Conservation (phyloP, 2,329 filamentous ascomycete species). For the Diplodia mutila region DNA sequence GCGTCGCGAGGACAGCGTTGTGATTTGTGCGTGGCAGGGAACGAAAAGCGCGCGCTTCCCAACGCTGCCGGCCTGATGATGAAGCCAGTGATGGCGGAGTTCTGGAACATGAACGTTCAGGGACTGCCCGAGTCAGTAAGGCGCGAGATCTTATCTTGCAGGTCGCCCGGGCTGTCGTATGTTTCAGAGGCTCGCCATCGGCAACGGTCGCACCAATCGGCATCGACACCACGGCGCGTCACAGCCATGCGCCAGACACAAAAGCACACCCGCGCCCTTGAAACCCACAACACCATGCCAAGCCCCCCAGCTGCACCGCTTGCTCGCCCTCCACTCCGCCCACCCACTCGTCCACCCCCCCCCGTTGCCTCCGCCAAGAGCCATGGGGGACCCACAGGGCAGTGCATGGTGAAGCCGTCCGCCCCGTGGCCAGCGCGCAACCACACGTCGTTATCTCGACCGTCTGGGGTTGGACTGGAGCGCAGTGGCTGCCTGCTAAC, state of each 20-base stretch:
- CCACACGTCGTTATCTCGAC: background rate
- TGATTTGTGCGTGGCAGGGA: background rate
- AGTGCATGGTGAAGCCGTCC: background rate
- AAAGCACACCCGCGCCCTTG: background rate
- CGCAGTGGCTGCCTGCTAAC: background rate
- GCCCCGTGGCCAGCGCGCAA: background rate
- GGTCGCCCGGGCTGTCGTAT: background rate
- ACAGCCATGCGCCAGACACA: background rate
- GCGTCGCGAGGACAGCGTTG: background rate
- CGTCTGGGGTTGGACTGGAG: background rate
- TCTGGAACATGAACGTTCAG: background rate
- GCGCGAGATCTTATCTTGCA: background rate
- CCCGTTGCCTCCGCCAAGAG: background rate
- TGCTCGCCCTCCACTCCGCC: background rate
- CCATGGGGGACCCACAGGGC: background rate
- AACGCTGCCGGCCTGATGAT: background rate
- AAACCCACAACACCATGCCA: conserved; percentile 20
- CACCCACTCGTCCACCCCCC: background rate
- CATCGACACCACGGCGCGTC: background rate
- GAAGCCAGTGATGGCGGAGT: conserved; percentile 1
- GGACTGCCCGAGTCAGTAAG: background rate
- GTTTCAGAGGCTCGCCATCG: conserved; percentile 4
- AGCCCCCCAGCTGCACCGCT: background rate
- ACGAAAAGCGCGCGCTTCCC: background rate
- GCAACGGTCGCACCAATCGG: conserved; percentile 4